phyloP scores from a whole-genome alignment of 2,329 filamentous ascomycete genomes.

The Fusarium marasasianum region DNA sequence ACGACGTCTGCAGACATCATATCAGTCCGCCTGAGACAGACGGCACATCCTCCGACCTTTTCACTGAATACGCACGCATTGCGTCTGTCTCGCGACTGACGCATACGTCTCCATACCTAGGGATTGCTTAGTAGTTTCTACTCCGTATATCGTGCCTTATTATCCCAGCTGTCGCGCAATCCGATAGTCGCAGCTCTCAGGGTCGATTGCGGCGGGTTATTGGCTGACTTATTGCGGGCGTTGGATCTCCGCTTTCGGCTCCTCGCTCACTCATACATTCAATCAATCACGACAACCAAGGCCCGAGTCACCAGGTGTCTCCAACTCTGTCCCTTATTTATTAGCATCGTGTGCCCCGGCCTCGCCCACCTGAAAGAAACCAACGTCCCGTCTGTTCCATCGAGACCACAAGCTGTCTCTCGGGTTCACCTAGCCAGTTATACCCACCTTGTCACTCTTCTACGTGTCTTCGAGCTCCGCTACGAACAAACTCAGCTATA shows the following conservation, averaged over 20 bases:
- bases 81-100: constrained; percentile 26
- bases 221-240: constrained; percentile 35
- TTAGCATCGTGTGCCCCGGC: constrained; percentile 40
- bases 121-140: constrained; percentile 19
- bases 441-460: neutral
- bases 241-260: constrained; percentile 44
- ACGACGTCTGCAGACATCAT: constrained; percentile 36
- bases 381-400: constrained; percentile 1
- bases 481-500: constrained; percentile 8
- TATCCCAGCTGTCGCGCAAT: constrained; percentile 33
- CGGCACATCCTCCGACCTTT: constrained; percentile 17
- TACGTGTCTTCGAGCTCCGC: neutral
- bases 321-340: constrained; percentile 35
- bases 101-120: constrained; percentile 24
- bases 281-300: constrained; percentile 39
- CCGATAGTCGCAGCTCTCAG: constrained; percentile 37
- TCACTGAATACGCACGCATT: constrained; percentile 24
- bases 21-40: constrained; percentile 34
- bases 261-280: constrained; percentile 35
- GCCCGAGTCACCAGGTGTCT: constrained; percentile 41
- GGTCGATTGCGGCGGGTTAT: constrained; percentile 38
- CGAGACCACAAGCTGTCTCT: neutral
- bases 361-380: constrained; percentile 27
- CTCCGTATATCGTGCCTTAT: neutral
- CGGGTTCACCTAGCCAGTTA: neutral